Evolutionary conservation across 2,329 filamentous ascomycete species (phyloP).

Genomic region (Pestalotiopsis sp.): DNA sequence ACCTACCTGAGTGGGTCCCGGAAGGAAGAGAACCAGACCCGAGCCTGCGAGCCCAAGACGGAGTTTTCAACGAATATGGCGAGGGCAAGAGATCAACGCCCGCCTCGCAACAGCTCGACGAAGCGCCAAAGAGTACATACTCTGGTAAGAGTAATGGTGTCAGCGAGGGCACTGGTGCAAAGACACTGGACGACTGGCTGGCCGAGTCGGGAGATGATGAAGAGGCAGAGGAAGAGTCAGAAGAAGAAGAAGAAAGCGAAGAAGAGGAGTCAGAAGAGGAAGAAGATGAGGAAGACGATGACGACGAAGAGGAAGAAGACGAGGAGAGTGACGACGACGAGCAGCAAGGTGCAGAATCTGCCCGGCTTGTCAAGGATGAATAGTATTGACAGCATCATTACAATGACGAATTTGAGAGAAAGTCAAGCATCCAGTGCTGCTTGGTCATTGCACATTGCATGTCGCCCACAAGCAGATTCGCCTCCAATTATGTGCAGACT

Average conservation of each 20-base stretch:
- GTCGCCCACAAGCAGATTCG: too few relatives aligned
- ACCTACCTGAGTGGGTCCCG: slow-evolving; percentile 83
- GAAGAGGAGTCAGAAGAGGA: slow-evolving; percentile 15
- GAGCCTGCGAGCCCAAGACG: slow-evolving; percentile 55
- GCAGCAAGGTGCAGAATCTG: background rate
- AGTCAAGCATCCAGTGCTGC: background rate
- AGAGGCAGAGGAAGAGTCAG: slow-evolving; percentile 12
- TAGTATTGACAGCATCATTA: background rate
- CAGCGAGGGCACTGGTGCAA: slow-evolving; percentile 52
- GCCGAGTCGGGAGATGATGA: slow-evolving; percentile 62
- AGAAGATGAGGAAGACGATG: slow-evolving; percentile 11
- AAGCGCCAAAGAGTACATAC: slow-evolving; percentile 41
- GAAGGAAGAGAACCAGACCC: slow-evolving; percentile 80
- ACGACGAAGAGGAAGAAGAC: slow-evolving; percentile 13
- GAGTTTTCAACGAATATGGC: slow-evolving; percentile 37
- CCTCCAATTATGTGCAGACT: too few relatives aligned
- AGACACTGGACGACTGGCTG: slow-evolving; percentile 92
- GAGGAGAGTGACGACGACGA: slow-evolving; percentile 7
- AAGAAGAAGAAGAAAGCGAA: slow-evolving; percentile 12
- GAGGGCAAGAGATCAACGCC: slow-evolving; percentile 50
- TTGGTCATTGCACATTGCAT: too few relatives aligned
- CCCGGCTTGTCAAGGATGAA: slow-evolving; percentile 9
- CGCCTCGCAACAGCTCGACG: slow-evolving; percentile 67
- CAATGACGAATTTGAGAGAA: background rate
- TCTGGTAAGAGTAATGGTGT: slow-evolving; percentile 52